Evolutionary conservation across 73 alveolate species (phyloP), one percentile per base, ranked within the genome.

Genomic region (Stentor coeruleus): DNA sequence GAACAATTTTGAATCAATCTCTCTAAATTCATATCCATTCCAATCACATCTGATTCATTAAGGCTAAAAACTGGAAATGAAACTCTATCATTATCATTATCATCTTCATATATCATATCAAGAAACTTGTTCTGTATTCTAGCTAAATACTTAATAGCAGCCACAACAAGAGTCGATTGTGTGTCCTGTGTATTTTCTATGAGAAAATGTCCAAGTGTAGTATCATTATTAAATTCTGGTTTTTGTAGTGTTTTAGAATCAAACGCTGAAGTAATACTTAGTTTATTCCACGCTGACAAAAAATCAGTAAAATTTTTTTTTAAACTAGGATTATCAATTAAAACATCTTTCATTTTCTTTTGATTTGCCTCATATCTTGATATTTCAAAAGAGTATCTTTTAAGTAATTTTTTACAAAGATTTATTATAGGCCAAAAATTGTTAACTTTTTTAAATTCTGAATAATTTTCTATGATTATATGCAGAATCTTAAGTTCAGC

Each of bases 241-340:
- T 37, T 39, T 14, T 37, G 14, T n/a, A 75, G 31, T 15, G 74
- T 35, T 75, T 75, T 75, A 2, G 40, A 75, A 38, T 39, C 83
- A 75, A 26, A 75, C 2, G 33, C 20, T 33, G 39, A 40, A 49
- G 66, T 11, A 66, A 66, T 66, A 14, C 42, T 15, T 33, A 20
- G 11, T 1, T 1, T 26, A 11, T 66, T 33, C 79, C 79, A 66
- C 14, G 79, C 79, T 2, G n/a, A 15, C 42, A 20, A 11, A 33
- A 66, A 66, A 14, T 66, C 33, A 28, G 26, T 20, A 31, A 66
- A 33, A 20, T 0, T 0, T 66, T 20, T 26, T 33, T 26, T 20
- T 28, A 66, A 11, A 40, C 2, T 66, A 28, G n/a, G 40, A 66
- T 20, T 66, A 0, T 1, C 0, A 26, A 0, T 20, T 33, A 66